These are phyloP conservation scores for Aspergillus sp. DNA, from an alignment of 2,329 filamentous ascomycete species.

Conservation along the genomic window DNA sequence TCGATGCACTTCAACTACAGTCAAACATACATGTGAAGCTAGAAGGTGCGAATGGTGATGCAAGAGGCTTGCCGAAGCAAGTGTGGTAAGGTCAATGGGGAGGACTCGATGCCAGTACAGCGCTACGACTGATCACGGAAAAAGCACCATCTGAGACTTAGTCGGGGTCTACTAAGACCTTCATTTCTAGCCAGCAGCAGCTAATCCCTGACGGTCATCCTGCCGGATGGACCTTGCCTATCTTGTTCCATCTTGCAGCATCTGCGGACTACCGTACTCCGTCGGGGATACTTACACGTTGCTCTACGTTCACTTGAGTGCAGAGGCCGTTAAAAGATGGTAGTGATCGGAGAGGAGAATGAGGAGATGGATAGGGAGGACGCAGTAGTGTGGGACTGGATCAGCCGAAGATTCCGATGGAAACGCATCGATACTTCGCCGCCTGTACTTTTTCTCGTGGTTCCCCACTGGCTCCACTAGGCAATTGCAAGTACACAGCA, in stretches of 20 bases:
- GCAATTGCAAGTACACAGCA: background rate
- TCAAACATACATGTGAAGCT: background rate
- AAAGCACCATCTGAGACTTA: background rate
- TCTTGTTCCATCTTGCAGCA: background rate
- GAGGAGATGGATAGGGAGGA: background rate
- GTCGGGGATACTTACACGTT: background rate
- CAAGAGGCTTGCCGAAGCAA: background rate
- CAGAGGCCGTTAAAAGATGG: too few relatives aligned
- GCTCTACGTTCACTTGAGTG: background rate
- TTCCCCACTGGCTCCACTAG: background rate
- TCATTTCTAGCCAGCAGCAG: background rate
- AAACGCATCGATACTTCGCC: background rate
- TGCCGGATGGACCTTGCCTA: background rate
- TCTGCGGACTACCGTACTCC: background rate
- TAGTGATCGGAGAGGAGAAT: background rate
- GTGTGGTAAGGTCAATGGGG: background rate
- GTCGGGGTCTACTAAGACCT: background rate
- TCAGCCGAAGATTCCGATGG: background rate
- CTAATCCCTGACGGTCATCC: background rate
- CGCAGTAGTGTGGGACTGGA: background rate
- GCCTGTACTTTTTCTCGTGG: background rate
- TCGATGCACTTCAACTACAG: too few relatives aligned
- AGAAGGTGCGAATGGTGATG: background rate
- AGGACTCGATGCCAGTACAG: background rate
- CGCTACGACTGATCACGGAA: background rate